Percentiles rank a stretch among this genome's conserved stretches.
These are phyloP conservation scores for Cucurbita argyrosperma DNA, from an alignment of 306 rosid genomes.

Conservation along the genomic window DNA sequence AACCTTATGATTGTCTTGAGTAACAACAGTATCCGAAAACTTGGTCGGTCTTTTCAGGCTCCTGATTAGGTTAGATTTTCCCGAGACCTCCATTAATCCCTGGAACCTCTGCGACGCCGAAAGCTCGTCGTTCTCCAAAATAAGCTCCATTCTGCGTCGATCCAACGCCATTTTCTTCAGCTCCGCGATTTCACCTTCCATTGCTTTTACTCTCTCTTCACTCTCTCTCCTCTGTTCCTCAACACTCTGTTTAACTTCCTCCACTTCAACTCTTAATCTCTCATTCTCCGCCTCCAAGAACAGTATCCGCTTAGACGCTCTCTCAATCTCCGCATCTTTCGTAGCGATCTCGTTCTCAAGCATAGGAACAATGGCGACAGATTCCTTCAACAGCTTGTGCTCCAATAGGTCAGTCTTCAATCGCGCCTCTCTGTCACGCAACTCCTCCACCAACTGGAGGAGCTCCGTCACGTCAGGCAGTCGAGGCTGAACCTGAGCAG, in stretches of 20 bases:
- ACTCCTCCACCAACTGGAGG: constrained; percentile 65
- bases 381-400: constrained; percentile 63
- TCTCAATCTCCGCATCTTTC: constrained; percentile 42
- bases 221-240: constrained; percentile 35
- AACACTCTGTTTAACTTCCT: constrained; percentile 14
- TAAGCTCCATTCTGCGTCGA: constrained; percentile 17
- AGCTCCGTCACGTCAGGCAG: constrained; percentile 91
- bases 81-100: constrained; percentile 37
- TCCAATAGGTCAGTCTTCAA: constrained; percentile 79
- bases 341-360: constrained; percentile 52
- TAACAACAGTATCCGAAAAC: constrained; percentile 11
- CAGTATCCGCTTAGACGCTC: constrained; percentile 20
- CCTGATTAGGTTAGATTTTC: constrained; percentile 41
- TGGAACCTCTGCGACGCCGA: constrained; percentile 61
- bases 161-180: constrained; percentile 41
- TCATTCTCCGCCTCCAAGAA: constrained; percentile 43
- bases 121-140: constrained; percentile 24
- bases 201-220: constrained; percentile 22
- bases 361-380: constrained; percentile 64
- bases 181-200: constrained; percentile 54
- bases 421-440: constrained; percentile 85
- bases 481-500: constrained; percentile 89
- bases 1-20: constrained; percentile 22
- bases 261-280: constrained; percentile 25
- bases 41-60: constrained; percentile 37